Percentiles rank a stretch among this genome's conserved stretches.
phyloP scores from a whole-genome alignment of 2,329 filamentous ascomycete genomes.

The Xylaria sp. region DNA sequence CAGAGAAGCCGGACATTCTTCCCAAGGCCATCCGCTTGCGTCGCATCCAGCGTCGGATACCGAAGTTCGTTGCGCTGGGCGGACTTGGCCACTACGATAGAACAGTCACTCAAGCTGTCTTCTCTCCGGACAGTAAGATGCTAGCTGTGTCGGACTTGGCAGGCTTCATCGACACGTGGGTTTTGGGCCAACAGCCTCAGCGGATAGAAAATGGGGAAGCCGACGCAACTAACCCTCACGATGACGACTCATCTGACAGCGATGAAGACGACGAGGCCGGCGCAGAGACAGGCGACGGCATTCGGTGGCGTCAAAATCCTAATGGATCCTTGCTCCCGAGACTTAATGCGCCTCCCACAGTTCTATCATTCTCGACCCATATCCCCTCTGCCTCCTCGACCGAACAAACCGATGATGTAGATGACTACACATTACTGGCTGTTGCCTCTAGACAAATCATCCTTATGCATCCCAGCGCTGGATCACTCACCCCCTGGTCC shows the following conservation, averaged over 20 bases:
- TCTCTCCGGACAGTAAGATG: slow-evolving; percentile 74
- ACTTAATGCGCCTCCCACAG: slow-evolving; percentile 57
- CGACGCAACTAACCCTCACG: slow-evolving; percentile 29
- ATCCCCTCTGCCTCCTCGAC: slow-evolving; percentile 33
- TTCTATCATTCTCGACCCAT: slow-evolving; percentile 61
- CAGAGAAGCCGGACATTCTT: slow-evolving; percentile 38
- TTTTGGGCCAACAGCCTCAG: slow-evolving; percentile 54
- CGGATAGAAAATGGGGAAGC: slow-evolving; percentile 29
- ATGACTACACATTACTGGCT: slow-evolving; percentile 49
- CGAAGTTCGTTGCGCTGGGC: slow-evolving; percentile 54
- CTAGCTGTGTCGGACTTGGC: slow-evolving; percentile 75
- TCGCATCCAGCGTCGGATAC: slow-evolving; percentile 49
- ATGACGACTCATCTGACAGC: slow-evolving; percentile 34
- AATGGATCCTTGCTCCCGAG: slow-evolving; percentile 63
- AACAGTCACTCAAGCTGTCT: slow-evolving; percentile 66
- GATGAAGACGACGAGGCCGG: slow-evolving; percentile 43
- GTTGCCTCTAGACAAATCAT: slow-evolving; percentile 61
- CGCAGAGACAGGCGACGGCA: slow-evolving; percentile 37
- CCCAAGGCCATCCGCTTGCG: slow-evolving; percentile 43
- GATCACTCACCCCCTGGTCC: slow-evolving; percentile 78
- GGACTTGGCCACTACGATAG: slow-evolving; percentile 72
- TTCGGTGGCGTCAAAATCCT: slow-evolving; percentile 72
- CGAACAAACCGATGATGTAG: slow-evolving; percentile 26
- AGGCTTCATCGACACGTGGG: slow-evolving; percentile 84
- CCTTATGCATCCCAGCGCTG: slow-evolving; percentile 72